Conservation (phyloP, 129 eudicot genomes). For the Smallanthus sonchifolius region DNA sequence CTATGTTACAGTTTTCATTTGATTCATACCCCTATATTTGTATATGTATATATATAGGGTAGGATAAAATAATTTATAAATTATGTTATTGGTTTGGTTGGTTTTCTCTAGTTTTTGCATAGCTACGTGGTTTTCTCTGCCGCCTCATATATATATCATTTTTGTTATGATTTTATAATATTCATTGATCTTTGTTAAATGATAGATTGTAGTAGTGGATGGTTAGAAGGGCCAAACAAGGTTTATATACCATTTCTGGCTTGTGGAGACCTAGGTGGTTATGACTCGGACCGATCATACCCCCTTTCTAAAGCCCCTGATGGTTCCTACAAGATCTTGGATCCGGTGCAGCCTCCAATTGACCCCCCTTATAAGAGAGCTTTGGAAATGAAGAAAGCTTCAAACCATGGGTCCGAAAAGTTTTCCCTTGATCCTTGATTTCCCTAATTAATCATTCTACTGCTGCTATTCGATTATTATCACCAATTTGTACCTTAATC, state of each 20-base stretch:
- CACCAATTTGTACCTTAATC: background rate
- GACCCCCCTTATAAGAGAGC: conserved; percentile 98
- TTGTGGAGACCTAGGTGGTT: conserved; percentile 92
- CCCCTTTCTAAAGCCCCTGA: conserved; percentile 77
- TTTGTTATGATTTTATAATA: background rate
- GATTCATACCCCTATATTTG: too few species aligned
- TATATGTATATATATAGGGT: too few species aligned
- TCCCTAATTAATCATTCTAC: background rate
- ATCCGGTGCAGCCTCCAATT: conserved; percentile 96
- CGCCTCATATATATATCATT: background rate
- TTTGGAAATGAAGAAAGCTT: conserved; percentile 88
- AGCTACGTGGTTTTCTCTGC: too few species aligned
- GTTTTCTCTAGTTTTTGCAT: too few species aligned
- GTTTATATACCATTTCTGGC: conserved; percentile 93
- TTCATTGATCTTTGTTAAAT: conserved; percentile 5
- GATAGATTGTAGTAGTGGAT: conserved; percentile 97
- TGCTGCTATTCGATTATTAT: conserved; percentile 6
- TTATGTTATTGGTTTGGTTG: too few species aligned
- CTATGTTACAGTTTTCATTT: too few species aligned
- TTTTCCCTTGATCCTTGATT: conserved; percentile 44
- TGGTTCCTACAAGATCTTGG: conserved; percentile 69
- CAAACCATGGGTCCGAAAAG: conserved; percentile 58
- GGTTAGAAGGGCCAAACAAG: conserved; percentile 96
- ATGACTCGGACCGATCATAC: conserved; percentile 93
- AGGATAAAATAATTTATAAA: too few species aligned